Conservation (phyloP, 2,329 filamentous ascomycete genomes). For the Apiospora koreana region DNA sequence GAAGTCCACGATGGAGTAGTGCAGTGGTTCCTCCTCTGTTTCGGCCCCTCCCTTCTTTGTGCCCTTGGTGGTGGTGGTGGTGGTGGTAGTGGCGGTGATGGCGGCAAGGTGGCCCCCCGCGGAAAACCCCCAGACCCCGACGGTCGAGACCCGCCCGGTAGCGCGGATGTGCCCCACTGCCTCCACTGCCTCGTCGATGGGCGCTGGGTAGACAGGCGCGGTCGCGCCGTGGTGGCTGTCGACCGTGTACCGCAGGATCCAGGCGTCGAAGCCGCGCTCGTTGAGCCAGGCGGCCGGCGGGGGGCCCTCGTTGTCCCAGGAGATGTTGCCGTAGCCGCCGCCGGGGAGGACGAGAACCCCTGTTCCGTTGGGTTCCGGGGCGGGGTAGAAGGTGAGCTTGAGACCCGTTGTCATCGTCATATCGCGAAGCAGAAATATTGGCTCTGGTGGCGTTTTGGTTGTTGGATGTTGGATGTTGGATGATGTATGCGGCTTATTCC, state of each 20-base stretch:
- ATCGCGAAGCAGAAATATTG: background rate
- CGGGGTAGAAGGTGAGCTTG: slow-evolving; percentile 7
- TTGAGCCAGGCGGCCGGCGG: slow-evolving; percentile 25
- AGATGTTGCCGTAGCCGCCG: slow-evolving; percentile 25
- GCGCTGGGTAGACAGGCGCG: slow-evolving; percentile 21
- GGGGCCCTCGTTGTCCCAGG: slow-evolving; percentile 22
- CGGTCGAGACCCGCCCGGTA: slow-evolving; percentile 16
- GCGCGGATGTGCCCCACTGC: slow-evolving; percentile 22
- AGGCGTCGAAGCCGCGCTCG: slow-evolving; percentile 22
- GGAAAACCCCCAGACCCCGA: slow-evolving; percentile 28
- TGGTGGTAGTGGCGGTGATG: slow-evolving; percentile 19
- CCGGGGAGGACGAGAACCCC: slow-evolving; percentile 27
- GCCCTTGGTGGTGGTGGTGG: too few species aligned
- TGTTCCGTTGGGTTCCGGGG: background rate
- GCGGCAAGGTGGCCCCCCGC: slow-evolving; percentile 27
- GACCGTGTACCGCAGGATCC: slow-evolving; percentile 26
- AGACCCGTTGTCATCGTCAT: background rate
- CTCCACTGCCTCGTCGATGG: slow-evolving; percentile 22
- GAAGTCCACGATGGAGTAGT: slow-evolving; percentile 22
- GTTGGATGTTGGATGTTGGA: too few species aligned
- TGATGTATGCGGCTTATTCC: too few species aligned
- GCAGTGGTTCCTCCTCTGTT: background rate
- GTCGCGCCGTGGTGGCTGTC: slow-evolving; percentile 10
- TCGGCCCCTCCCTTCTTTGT: background rate
- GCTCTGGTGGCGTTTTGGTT: background rate